A percentile compares a stretch with the other conserved stretches of the same genome.
These are phyloP conservation scores for Ceratobasidium sp. DNA, from an alignment of 1,284 basidiomycete genomes.

Conservation along the genomic window DNA sequence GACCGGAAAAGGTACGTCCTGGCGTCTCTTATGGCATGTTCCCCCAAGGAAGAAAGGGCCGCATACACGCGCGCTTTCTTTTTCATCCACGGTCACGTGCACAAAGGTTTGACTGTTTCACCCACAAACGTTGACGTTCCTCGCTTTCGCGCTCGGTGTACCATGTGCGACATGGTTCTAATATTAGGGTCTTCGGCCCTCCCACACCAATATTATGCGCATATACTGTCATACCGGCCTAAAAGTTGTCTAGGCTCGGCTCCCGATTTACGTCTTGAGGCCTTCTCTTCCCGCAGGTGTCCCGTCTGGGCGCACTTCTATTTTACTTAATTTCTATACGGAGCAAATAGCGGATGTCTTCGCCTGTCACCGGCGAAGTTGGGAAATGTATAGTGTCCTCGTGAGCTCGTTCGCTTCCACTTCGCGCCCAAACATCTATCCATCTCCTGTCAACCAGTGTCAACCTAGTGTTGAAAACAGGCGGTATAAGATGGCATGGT, in stretches of 20 bases:
- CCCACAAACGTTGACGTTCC: not conserved
- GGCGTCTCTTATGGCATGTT: not conserved
- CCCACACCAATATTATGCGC: not conserved
- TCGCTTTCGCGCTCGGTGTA: not conserved
- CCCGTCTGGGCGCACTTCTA: not conserved
- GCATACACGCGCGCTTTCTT: not conserved
- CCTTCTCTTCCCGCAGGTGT: not conserved
- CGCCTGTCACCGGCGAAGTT: constrained; percentile 3
- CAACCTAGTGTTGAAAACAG: not conserved
- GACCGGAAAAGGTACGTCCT: not conserved
- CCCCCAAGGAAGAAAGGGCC: not conserved
- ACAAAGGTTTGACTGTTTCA: not conserved
- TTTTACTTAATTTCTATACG: constrained; percentile 13
- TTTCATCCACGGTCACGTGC: not conserved
- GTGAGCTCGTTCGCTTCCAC: constrained; percentile 15
- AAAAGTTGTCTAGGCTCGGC: not conserved
- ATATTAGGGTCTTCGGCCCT: not conserved
- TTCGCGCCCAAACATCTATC: constrained; percentile 8
- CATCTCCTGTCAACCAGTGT: not conserved
- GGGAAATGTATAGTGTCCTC: constrained; percentile 8
- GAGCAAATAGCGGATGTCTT: not conserved
- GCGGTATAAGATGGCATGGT: not conserved
- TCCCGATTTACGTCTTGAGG: not conserved
- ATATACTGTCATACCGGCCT: not conserved
- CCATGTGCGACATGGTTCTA: constrained; percentile 3